A percentile compares a stretch with the other conserved stretches of the same genome.
Conservation (phyloP, 768 basidiomycete genomes). For the Mycena filopes region DNA sequence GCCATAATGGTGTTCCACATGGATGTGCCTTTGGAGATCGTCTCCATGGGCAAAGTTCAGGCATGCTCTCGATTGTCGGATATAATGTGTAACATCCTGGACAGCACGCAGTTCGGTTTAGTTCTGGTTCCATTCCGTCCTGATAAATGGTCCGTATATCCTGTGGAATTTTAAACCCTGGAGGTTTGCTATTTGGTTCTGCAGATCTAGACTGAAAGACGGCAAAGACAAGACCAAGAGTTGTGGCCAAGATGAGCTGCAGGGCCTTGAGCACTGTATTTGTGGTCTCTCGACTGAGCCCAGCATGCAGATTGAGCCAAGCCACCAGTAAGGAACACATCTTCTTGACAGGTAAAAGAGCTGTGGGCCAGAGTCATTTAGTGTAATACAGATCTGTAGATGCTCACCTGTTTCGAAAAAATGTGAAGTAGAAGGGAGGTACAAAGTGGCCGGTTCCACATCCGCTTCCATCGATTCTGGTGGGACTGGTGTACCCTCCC, state of each 20-base stretch:
- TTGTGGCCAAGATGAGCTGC: constrained; percentile 7
- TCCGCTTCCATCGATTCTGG: too few relatives aligned
- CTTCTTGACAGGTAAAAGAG: too few relatives aligned
- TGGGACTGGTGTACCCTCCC: too few relatives aligned
- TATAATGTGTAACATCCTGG: constrained; percentile 12
- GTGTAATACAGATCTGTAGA: too few relatives aligned
- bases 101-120: constrained; percentile 15
- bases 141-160: constrained; percentile 8
- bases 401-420: too few relatives aligned
- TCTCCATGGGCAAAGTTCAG: neutral
- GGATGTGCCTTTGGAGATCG: neutral
- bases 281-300: neutral
- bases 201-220: neutral
- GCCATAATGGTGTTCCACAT: neutral
- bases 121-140: constrained; percentile 14
- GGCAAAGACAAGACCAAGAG: neutral
- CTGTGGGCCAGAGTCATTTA: too few relatives aligned
- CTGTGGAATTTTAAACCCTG: constrained; percentile 1
- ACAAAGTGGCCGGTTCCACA: too few relatives aligned
- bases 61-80: neutral
- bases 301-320: constrained; percentile 16
- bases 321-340: neutral
- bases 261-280: constrained; percentile 14
- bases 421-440: too few relatives aligned
- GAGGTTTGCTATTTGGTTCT: constrained; percentile 11